A percentile compares a stretch with the other conserved stretches of the same genome.
These are phyloP conservation scores for Scenedesmus sp. DNA, from an alignment of 163 green algal species.

Conservation along the genomic window DNA sequence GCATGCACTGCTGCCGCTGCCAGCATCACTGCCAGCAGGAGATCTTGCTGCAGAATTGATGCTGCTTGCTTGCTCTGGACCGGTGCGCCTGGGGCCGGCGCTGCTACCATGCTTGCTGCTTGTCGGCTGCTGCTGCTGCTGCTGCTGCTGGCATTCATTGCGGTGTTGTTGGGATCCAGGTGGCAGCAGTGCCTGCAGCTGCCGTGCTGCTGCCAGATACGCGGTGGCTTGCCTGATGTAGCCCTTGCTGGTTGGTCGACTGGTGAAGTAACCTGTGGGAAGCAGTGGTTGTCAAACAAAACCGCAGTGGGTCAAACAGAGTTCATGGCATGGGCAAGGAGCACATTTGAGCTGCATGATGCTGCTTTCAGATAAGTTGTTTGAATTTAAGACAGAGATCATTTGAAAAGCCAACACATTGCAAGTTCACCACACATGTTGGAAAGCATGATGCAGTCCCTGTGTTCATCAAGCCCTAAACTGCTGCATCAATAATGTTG, in stretches of 20 bases:
- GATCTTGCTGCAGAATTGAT: not conserved
- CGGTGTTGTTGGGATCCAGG: not conserved
- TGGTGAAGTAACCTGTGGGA: slow-evolving; percentile 89
- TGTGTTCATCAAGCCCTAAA: not conserved
- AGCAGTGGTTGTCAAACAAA: not conserved
- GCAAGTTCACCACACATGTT: too few relatives aligned
- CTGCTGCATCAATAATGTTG: not conserved
- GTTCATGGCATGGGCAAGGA: too few relatives aligned
- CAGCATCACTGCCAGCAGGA: too few relatives aligned
- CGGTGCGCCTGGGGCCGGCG: not conserved
- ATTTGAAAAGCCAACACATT: too few relatives aligned
- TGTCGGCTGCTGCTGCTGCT: not conserved
- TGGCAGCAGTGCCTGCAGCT: slow-evolving; percentile 67
- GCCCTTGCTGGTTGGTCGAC: slow-evolving; percentile 82
- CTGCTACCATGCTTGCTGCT: not conserved
- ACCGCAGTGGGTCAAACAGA: too few relatives aligned
- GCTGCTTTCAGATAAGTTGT: too few relatives aligned
- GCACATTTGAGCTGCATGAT: too few relatives aligned
- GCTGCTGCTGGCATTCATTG: not conserved
- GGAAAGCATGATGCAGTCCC: too few relatives aligned
- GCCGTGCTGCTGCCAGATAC: slow-evolving; percentile 70
- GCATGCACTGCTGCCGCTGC: not conserved
- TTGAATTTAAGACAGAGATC: too few relatives aligned
- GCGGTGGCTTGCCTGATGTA: slow-evolving; percentile 74
- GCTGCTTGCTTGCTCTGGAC: not conserved